Evolutionary conservation across 805 yeast species (phyloP), one percentile per base, ranked within the genome.

Genomic region (Yarrowia yakushimensis): DNA sequence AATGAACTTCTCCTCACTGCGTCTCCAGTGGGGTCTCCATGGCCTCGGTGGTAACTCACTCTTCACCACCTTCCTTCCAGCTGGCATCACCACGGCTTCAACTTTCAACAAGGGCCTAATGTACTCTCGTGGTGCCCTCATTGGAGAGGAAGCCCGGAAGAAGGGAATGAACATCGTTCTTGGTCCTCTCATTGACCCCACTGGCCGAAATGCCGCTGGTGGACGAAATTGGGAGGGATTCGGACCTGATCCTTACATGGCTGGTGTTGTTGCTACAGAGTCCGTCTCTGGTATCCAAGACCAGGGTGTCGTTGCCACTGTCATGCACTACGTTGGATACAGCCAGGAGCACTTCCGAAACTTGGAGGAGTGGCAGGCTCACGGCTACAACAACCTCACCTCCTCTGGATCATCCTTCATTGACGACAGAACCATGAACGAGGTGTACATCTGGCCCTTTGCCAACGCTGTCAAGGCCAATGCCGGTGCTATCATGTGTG

Each of bases 171-270:
- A 83, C 68, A 75, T 82, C 33, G 76, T 81, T 15, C 73, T 84
- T 25, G 87, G 85, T 0, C 88, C 88, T 1, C 74, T 77, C 3
- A 74, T 82, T 41, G 87, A 87, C 0, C 88, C 88, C 11, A 76
- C 84, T 43, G 88, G 88, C 0, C 74, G 78, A 36, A 81, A 83
- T 67, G 87, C 87, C 4, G 81, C 80, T 42, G 88, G 85, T 18
- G 88, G 88, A 8, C 75, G 87, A 67, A 82, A 81, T 71, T 83
- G 87, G 86, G 88, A 84, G 72, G 79, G 84, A 34, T 83, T 83
- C 71, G 85, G 86, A 6, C 73, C 84, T 10, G 88, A 84, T 68
- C 86, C 88, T 3, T 83, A 82, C 64, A 72, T 84, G 60, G 82
- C 81, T 67, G 88, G 88, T 22, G 74, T 79, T 20, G 79, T 78